Evolutionary conservation across 108 stramenopile genomes (phyloP), one percentile per base, ranked within the genome.

Genomic region (Cyclostephanos invisitatus): DNA sequence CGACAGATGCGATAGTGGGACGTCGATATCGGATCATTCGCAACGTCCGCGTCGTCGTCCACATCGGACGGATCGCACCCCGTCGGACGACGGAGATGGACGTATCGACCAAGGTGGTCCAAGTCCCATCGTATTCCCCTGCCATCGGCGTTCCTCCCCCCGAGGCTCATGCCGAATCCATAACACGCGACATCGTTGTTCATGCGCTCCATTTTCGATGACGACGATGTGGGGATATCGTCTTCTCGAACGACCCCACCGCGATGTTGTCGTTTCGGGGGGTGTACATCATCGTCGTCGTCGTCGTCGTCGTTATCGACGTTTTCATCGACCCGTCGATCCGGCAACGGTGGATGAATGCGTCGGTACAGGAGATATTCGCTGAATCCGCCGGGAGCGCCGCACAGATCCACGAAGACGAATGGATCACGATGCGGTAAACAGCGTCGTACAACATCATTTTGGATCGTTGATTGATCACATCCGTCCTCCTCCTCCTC

Each of bases 321-420:
- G 4, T 32, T 32, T 3, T 32, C 32, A 32, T 32, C 32, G 2
- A 4, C 32, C 32, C 32, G 32, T 32, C 32, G 32, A 3, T 3
- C 4, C 44, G 44, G 15, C 15, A 15, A 14, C 17, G 46, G 37
- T 53, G 70, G 70, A 67, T 70, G 59, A n/a, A 47, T n/a, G 63
- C 57, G 63, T 37, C 91, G 79, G 70, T 82, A 82, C 73, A 92
- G 68, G n/a, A 96, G 54, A 60, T 96, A 96, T 58, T 96, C 92
- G 73, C 89, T 90, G 47, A 91, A 96, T 14, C 95, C 95, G 36
- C 95, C 95, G 0, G 95, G 95, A 5, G 92, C 92, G 2, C 89
- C 95, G 68, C 92, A 93, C 21, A 96, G 63, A 76, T 96, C 95
- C 2, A 88, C 92, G 87, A 93, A 96, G 14, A 79, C 54, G 78